Conservation (phyloP, 2,329 filamentous ascomycete genomes). For the Coniochaeta sp. region DNA sequence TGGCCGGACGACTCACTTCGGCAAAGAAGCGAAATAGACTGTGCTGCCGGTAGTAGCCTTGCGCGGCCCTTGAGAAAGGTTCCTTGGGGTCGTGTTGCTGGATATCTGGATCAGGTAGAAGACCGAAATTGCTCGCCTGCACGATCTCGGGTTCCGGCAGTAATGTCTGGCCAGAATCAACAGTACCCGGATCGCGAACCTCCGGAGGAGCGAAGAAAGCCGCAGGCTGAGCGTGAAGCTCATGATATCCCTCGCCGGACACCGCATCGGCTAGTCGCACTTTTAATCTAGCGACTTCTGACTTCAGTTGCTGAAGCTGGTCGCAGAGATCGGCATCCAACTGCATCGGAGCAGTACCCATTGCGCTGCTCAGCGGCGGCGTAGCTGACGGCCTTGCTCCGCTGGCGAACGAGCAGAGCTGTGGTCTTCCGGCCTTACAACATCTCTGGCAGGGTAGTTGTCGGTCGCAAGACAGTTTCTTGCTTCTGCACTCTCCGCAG, state of each 20-base stretch:
- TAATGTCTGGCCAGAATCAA: neutral
- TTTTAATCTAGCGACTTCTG: neutral
- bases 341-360: neutral
- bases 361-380: no score
- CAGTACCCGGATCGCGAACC: neutral
- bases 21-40: constrained; percentile 14
- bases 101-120: neutral
- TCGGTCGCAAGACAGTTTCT: constrained; percentile 13
- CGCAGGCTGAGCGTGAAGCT: no score
- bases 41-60: constrained; percentile 13
- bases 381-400: constrained; percentile 1
- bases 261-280: no score
- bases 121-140: no score
- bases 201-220: neutral
- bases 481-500: constrained; percentile 14
- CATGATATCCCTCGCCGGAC: no score
- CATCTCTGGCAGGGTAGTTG: constrained; percentile 15
- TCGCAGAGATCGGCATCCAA: neutral
- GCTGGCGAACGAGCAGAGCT: constrained; percentile 12
- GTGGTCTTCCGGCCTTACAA: constrained; percentile 10
- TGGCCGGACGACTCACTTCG: constrained; percentile 8
- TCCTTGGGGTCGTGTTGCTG: neutral
- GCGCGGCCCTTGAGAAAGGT: constrained; percentile 7
- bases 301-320: neutral
- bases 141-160: neutral